Evolutionary conservation across 257 asterid genomes (phyloP), one percentile per base, ranked within the genome.

Genomic region (Nicotiana knightiana): DNA sequence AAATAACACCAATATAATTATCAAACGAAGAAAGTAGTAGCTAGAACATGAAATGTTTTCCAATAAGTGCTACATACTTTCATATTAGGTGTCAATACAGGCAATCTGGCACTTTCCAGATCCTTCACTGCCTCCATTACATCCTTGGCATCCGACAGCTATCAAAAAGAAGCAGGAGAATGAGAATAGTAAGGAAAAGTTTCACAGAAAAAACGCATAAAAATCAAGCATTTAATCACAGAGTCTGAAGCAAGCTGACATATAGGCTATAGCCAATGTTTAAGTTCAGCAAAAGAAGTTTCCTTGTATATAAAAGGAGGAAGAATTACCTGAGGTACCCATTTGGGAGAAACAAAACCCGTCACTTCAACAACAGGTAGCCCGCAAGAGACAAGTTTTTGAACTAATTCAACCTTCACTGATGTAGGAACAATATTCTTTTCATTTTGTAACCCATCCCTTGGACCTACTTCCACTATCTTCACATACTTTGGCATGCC

Each of bases 401-500:
- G 91, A 80, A 96, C 90, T 89, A 96, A 85, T 75, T 90, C 92
- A 76, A 94, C 88, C 83, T 96, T 96, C 82, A 96, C 91, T 2
- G 90, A 76, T 63, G 98, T 89, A 24, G 99, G 97, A 77, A 96
- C 98, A 54, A 82, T 85, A 81, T 89, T 87, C 87, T 93, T 93
- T 90, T 96, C 97, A 68, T 96, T 94, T 82, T 96, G 98, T 62
- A 96, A 84, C 67, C 99, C 99, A 81, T 96, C 99, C 87, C 99
- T 89, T 33, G 99, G 97, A 83, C 99, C 97, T 78, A 94, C 98
- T 89, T 94, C 99, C 30, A 96, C 98, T 79, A 96, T 92, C 93
- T 96, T 94, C 86, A 96, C 98, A 67, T 85, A 87, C 80, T 85
- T 90, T 24, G 98, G 98, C 35, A 96, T 76, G 80, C 86, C 93